phyloP scores from a whole-genome alignment of 2,329 filamentous ascomycete species.

The Xylaria arbuscula region DNA sequence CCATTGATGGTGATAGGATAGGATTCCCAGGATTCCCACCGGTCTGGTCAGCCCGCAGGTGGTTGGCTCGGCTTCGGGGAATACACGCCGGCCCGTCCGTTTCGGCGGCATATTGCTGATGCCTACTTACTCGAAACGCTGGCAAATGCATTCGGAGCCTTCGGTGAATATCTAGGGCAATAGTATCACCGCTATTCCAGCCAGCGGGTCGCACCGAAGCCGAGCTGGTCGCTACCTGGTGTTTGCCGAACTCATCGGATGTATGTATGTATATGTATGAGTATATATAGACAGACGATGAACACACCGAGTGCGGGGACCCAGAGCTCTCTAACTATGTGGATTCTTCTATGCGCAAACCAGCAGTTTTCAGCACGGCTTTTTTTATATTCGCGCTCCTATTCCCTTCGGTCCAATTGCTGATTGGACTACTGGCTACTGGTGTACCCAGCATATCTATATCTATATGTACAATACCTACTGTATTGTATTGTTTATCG shows the following conservation, averaged over 20 bases:
- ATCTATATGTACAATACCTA: too few species aligned
- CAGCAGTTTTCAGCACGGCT: too few species aligned
- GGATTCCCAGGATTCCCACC: conserved; percentile 16
- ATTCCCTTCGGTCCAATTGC: too few species aligned
- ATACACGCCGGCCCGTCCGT: conserved; percentile 1
- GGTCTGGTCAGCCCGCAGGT: conserved; percentile 26
- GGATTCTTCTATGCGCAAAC: too few species aligned
- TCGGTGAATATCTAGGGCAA: neutral
- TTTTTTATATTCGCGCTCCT: too few species aligned
- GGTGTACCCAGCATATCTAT: too few species aligned
- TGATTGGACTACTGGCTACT: too few species aligned
- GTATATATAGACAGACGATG: neutral
- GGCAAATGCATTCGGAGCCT: neutral
- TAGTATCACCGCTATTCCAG: conserved; percentile 8
- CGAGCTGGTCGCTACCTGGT: neutral
- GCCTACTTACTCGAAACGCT: neutral
- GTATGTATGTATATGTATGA: neutral
- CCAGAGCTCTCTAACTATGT: neutral
- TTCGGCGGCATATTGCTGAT: conserved; percentile 3
- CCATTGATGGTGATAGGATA: neutral
- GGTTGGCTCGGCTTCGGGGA: conserved; percentile 5
- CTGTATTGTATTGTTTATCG: too few species aligned
- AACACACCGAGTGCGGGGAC: neutral
- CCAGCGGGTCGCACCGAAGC: conserved; percentile 1
- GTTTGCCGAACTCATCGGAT: neutral